Evolutionary conservation across 192 early-diverging fungal genomes (phyloP).

Genomic region (Polychytrium aggregatum): DNA sequence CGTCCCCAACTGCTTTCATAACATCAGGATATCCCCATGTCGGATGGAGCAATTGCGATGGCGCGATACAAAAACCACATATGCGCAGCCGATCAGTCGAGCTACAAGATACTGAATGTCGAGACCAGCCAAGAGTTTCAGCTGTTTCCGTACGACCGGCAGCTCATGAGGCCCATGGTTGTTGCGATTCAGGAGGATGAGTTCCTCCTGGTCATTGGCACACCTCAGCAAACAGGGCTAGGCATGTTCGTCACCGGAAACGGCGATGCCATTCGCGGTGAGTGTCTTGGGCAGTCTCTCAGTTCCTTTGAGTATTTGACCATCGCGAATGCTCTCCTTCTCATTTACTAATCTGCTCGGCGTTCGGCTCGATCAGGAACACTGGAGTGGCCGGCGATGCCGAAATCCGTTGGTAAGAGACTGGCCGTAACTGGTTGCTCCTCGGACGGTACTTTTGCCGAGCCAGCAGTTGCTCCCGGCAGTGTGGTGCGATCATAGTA

Average conservation of each 20-base stretch:
- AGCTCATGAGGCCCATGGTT: conserved; percentile 44
- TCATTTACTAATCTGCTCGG: neutral
- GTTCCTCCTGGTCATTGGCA: conserved; percentile 57
- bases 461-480: neutral
- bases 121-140: conserved; percentile 22
- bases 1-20: neutral
- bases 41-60: conserved; percentile 47
- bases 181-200: conserved; percentile 50
- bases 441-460: neutral
- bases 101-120: conserved; percentile 59
- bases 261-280: conserved; percentile 65
- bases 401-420: conserved; percentile 37
- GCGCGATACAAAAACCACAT: conserved; percentile 39
- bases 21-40: conserved; percentile 48
- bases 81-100: conserved; percentile 57
- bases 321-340: neutral
- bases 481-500: neutral
- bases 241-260: conserved; percentile 59
- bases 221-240: conserved; percentile 32
- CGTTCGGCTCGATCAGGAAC: conserved; percentile 18
- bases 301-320: neutral
- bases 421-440: neutral
- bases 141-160: conserved; percentile 41
- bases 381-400: conserved; percentile 36
- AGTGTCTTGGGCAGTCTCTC: conserved; percentile 8